phyloP scores from a whole-genome alignment of 108 stramenopile species.

The Nitzschia sp. region DNA sequence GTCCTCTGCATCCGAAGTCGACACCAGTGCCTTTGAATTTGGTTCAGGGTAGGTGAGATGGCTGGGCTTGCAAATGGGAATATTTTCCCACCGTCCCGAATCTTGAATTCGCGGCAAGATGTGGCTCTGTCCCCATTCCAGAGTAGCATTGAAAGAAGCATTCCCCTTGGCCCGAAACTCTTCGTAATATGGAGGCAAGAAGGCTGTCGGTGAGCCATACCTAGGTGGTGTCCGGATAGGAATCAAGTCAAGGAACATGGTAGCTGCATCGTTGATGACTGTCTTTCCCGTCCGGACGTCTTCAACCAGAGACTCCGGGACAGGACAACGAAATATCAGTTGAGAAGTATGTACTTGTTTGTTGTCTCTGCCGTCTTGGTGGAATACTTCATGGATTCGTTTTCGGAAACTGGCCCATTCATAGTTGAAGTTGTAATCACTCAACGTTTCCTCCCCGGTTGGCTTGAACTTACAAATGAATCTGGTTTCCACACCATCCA shows the following conservation, averaged over 20 bases:
- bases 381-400: slow-evolving; percentile 51
- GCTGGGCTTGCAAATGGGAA: slow-evolving; percentile 70
- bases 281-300: slow-evolving; percentile 49
- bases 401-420: slow-evolving; percentile 82
- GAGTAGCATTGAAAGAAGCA: slow-evolving; percentile 49
- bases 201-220: slow-evolving; percentile 66
- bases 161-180: slow-evolving; percentile 28
- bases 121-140: slow-evolving; percentile 72
- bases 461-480: slow-evolving; percentile 88
- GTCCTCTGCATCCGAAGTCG: not conserved
- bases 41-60: slow-evolving; percentile 42
- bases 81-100: slow-evolving; percentile 87
- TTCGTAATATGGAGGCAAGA: slow-evolving; percentile 61
- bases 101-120: slow-evolving; percentile 69
- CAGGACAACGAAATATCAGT: slow-evolving; percentile 78
- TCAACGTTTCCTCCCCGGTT: slow-evolving; percentile 60
- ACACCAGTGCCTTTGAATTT: slow-evolving; percentile 18
- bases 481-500: slow-evolving; percentile 77
- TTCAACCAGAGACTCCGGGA: slow-evolving; percentile 58
- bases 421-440: slow-evolving; percentile 72
- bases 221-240: slow-evolving; percentile 85
- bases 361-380: slow-evolving; percentile 72
- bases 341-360: slow-evolving; percentile 82
- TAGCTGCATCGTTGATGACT: slow-evolving; percentile 56
- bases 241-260: slow-evolving; percentile 74